Base-by-base conservation (phyloP, 2,329 filamentous ascomycete species). In the Alternaria tenuissima region DNA sequence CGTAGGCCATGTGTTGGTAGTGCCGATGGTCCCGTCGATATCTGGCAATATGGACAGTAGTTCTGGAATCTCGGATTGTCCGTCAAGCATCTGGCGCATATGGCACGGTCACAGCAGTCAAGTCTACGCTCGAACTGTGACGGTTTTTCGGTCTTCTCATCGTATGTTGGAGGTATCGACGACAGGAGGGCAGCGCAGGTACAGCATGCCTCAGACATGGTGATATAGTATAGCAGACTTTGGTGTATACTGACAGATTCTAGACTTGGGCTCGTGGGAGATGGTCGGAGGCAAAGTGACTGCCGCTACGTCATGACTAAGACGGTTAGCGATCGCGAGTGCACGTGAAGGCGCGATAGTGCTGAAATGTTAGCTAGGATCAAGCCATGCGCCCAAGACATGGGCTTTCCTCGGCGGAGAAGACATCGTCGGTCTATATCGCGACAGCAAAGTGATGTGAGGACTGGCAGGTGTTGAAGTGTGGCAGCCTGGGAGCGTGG, bases 31-130 rank as follows among this genome's bases (percentile, higher is more conserved):
- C 79, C 81, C 44, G 81, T 85, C 5, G 89, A 88, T 67, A 92
- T 86, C 78, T 94, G 92, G 75, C 92, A 95, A 77, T 91, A 94
- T 0, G 91, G 91, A 73, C 86, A 88, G 66, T 88, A 88, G 38
- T 82, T 81, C 54, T 85, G 84, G 78, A 92, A 93, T 41, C 91
- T 87, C 30, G 83, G 81, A 74, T 93, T 93, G 47, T 85, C 89
- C 74, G 86, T 80, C 69, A 92, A 86, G 78, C 91, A 94, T 62
- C 82, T 82, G 16, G 87, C 87, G 78, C 91, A 95, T 71, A 94
- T 91, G 39, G 88, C 81, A 55, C 91, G 85, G 44, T 81, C 82
- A 76, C 91, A 94, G 76, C 92, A 94, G 34, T 84, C 83, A 30
- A 93, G 81, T 62, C 84, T 81, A 52, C 90, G 86, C 71, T 89